A percentile compares a stretch with the other conserved stretches of the same genome.
Evolutionary conservation across 1,284 basidiomycete genomes (phyloP).

Genomic region (Leccinum subrobustum): DNA sequence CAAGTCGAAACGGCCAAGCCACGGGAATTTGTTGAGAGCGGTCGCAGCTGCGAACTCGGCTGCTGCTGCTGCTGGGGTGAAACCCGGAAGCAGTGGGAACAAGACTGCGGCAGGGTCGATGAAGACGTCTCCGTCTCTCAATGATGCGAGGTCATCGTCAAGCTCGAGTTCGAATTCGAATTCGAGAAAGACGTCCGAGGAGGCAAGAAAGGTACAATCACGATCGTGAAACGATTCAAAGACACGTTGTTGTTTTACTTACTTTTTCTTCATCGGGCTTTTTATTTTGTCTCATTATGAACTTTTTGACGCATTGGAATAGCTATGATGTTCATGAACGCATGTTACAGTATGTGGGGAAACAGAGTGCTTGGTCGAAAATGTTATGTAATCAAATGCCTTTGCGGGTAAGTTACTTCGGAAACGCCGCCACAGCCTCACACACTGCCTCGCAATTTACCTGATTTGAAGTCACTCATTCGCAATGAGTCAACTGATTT

Average conservation of each 20-base stretch:
- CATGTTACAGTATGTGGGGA: not conserved
- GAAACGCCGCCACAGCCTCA: not conserved
- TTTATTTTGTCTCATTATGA: not conserved
- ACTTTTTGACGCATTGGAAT: not conserved
- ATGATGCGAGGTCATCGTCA: no score
- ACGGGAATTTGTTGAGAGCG: constrained; percentile 52
- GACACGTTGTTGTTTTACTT: not conserved
- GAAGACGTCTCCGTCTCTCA: constrained; percentile 17
- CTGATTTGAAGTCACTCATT: not conserved
- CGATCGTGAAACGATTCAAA: constrained; percentile 24
- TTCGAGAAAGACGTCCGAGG: no score
- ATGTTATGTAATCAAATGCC: not conserved
- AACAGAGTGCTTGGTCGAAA: not conserved
- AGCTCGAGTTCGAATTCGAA: no score
- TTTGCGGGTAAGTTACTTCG: not conserved
- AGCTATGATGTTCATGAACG: not conserved
- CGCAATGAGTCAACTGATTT: not conserved
- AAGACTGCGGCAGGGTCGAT: constrained; percentile 8
- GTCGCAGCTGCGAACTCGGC: constrained; percentile 64
- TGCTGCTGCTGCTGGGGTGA: constrained; percentile 22
- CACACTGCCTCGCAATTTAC: no score
- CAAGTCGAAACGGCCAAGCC: constrained; percentile 44
- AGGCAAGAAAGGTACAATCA: no score
- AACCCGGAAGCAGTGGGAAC: constrained; percentile 16
- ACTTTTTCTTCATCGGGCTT: not conserved